A percentile compares a stretch with the other conserved stretches of the same genome.
phyloP scores from a whole-genome alignment of 352 stramenopile species.

The Pythium aquatile region DNA sequence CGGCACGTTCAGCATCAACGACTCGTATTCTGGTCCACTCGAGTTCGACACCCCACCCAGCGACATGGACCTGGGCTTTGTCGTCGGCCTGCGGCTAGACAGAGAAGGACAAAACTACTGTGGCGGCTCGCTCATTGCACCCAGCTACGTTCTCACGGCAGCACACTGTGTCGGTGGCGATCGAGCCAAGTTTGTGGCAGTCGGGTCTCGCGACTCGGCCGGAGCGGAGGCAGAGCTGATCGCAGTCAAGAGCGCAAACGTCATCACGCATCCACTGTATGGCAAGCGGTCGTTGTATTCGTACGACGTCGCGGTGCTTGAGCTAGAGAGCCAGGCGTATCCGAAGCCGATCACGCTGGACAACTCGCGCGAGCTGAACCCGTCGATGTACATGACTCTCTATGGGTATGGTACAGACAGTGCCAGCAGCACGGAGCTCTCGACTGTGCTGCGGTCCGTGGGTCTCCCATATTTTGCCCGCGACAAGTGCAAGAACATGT shows the following conservation, averaged over 20 bases:
- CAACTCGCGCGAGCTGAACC: constrained; percentile 26
- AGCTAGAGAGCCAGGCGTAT: constrained; percentile 36
- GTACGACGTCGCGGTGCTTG: constrained; percentile 42
- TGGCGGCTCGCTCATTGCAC: constrained; percentile 42
- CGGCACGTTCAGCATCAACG: not conserved
- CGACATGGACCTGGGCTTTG: constrained; percentile 29
- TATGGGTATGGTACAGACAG: constrained; percentile 39
- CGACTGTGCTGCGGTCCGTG: constrained; percentile 30
- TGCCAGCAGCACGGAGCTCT: constrained; percentile 22
- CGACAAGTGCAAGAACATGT: constrained; percentile 27
- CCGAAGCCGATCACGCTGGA: constrained; percentile 31
- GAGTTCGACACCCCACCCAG: constrained; percentile 23
- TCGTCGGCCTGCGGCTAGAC: constrained; percentile 35
- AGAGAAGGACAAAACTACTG: constrained; percentile 40
- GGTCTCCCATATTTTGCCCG: constrained; percentile 31
- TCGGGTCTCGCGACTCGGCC: constrained; percentile 32
- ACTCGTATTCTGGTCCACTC: constrained; percentile 21
- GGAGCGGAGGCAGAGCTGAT: constrained; percentile 36
- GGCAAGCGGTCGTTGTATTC: constrained; percentile 31
- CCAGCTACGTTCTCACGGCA: constrained; percentile 45
- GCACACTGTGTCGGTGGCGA: constrained; percentile 36
- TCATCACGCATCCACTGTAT: constrained; percentile 36
- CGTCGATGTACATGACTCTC: constrained; percentile 30
- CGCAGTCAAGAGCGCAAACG: constrained; percentile 28
- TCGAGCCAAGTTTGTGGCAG: constrained; percentile 32